Conservation (phyloP, 495 filamentous ascomycete species). For the Bombardia bombarda region DNA sequence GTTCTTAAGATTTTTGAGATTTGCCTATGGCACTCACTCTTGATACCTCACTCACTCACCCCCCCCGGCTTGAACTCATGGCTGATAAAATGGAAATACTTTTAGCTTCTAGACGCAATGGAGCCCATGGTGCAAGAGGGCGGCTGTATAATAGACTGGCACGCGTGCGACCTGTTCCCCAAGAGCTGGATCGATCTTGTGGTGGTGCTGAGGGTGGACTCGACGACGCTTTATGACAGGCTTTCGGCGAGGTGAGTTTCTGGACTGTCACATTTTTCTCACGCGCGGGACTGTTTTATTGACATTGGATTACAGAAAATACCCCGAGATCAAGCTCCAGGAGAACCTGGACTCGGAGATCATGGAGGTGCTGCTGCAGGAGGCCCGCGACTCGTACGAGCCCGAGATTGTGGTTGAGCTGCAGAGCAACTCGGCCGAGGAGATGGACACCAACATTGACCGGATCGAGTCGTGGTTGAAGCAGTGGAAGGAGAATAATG, state of each 20-base stretch:
- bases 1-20: not conserved
- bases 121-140: slow-evolving; percentile 74
- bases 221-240: slow-evolving; percentile 76
- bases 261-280: not conserved
- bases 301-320: slow-evolving; percentile 46
- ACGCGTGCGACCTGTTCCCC: slow-evolving; percentile 94
- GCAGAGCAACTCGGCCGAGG: slow-evolving; percentile 67
- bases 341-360: slow-evolving; percentile 98
- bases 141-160: slow-evolving; percentile 94
- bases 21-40: not conserved
- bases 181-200: slow-evolving; percentile 92
- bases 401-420: slow-evolving; percentile 87
- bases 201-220: slow-evolving; percentile 77
- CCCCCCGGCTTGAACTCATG: too few species aligned
- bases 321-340: slow-evolving; percentile 78
- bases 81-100: not conserved
- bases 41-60: not conserved
- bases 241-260: slow-evolving; percentile 54
- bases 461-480: slow-evolving; percentile 75
- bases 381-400: slow-evolving; percentile 81
- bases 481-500: slow-evolving; percentile 51
- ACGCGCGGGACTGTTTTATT: not conserved
- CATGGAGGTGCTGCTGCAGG: slow-evolving; percentile 87
- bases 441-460: slow-evolving; percentile 81
- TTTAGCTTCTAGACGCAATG: slow-evolving; percentile 82